phyloP scores from a whole-genome alignment of 306 rosid species.

The Hylodesmum podocarpum region DNA sequence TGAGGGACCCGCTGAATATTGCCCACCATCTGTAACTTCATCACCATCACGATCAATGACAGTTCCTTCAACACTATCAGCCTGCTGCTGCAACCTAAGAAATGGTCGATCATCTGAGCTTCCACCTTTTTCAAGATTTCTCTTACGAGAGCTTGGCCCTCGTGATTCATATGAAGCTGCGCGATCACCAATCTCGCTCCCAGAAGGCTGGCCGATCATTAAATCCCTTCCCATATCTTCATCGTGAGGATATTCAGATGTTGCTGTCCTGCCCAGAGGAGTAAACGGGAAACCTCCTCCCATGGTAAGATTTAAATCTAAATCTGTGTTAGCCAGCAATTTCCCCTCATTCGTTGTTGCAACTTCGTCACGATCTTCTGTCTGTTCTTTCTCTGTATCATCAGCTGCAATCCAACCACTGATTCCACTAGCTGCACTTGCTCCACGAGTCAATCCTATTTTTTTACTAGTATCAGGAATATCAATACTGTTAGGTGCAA shows the following conservation, averaged over 20 bases:
- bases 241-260: constrained; percentile 66
- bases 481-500: constrained; percentile 67
- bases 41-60: constrained; percentile 97
- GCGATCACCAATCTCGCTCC: constrained; percentile 97
- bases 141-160: constrained; percentile 96
- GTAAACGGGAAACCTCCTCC: constrained; percentile 68
- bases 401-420: constrained; percentile 94
- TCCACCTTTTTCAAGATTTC: constrained; percentile 86
- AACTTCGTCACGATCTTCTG: constrained; percentile 95
- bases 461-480: constrained; percentile 87
- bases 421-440: constrained; percentile 98
- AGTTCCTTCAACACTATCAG: constrained; percentile 98
- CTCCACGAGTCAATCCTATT: constrained; percentile 97
- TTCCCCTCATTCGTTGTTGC: constrained; percentile 74
- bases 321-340: constrained; percentile 50
- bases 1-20: constrained; percentile 91
- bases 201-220: constrained; percentile 94
- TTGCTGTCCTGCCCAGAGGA: constrained; percentile 63
- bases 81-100: constrained; percentile 86
- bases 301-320: constrained; percentile 93
- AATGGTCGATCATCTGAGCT: constrained; percentile 76
- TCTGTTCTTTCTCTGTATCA: constrained; percentile 83
- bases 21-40: constrained; percentile 88
- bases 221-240: constrained; percentile 97
- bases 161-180: constrained; percentile 97